phyloP scores from a whole-genome alignment of 1,284 basidiomycete species.

The Ganoderma leucocontextum region DNA sequence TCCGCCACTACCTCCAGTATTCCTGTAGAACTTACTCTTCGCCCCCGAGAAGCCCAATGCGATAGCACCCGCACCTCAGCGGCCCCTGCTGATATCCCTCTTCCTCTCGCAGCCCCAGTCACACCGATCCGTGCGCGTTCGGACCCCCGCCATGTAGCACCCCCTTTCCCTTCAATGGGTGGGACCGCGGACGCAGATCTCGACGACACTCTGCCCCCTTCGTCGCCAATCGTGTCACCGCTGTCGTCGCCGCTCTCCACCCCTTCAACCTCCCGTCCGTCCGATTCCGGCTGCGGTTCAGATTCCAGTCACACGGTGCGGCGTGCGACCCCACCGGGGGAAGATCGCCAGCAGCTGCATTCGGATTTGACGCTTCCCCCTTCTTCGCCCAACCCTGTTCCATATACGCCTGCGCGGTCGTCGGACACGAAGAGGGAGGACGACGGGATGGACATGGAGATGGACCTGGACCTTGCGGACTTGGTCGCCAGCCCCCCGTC shows the following conservation, averaged over 20 bases:
- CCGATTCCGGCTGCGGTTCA: neutral
- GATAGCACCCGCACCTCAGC: constrained; percentile 16
- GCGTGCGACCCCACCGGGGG: neutral
- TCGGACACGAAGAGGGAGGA: neutral
- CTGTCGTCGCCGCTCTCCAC: constrained; percentile 23
- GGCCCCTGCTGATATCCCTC: constrained; percentile 14
- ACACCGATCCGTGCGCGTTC: constrained; percentile 20
- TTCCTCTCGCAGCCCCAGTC: constrained; percentile 8
- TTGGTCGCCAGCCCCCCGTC: constrained; percentile 29
- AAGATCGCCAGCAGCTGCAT: neutral
- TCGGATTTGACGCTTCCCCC: constrained; percentile 18
- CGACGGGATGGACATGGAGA: neutral
- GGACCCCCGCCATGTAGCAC: constrained; percentile 11
- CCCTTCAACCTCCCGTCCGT: constrained; percentile 9
- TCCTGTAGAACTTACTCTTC: constrained; percentile 15
- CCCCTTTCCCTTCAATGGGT: neutral
- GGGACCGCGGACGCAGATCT: neutral
- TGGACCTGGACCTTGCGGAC: constrained; percentile 16
- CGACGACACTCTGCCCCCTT: constrained; percentile 24
- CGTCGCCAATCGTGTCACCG: constrained; percentile 24
- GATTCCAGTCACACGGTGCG: neutral
- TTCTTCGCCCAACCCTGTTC: constrained; percentile 26
- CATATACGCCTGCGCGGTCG: constrained; percentile 16
- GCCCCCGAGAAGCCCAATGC: neutral
- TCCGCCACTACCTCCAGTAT: neutral